Evolutionary conservation across 805 yeast genomes (phyloP), one percentile per base, ranked within the genome.

Genomic region (Hanseniaspora lindneri): DNA sequence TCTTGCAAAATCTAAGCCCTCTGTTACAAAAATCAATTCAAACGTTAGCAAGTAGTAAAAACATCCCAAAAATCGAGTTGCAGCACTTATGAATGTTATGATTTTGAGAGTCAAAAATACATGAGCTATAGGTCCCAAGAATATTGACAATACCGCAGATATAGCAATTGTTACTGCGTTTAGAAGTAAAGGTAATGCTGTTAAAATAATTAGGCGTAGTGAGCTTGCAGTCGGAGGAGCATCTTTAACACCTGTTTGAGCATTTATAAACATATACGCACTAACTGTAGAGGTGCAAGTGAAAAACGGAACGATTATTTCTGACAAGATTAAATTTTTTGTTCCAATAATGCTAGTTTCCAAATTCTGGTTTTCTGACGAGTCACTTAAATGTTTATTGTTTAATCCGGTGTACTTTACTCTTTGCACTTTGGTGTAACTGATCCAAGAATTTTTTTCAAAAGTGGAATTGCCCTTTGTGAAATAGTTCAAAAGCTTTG

Each of bases 371-470:
- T 74, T 73, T 66, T 81, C 92, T 49, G 86, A 76, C 28, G 65
- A 66, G 56, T 80, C 87, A 20, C 79, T 79, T 44, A 80, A 73
- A 52, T 74, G 64, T 65, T 77, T 77, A 51, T 83, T 72, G 71
- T 87, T 88, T 73, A 77, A 87, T 52, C 99, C 98, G 27, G 97
- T 89, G 56, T 84, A 77, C 58, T 87, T 77, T 9, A 95, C 85
- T 65, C 99, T 77, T 3, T 87, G 74, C 53, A 75, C 69, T 58
- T 94, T 79, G 0, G 77, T 78, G 58, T 71, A 80, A 2, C 77
- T 78, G 47, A 80, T 73, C 97, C 97, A 88, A 0, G 95, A 84
- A 58, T 79, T 76, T 44, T 66, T 63, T 55, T 76, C 79, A 71
- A 75, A 75, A 54, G 70, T 71, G 17, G 77, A 66, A 59, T 86